Percentiles rank a stretch among this genome's conserved stretches.
These are phyloP conservation scores for Umbelopsis isabellina DNA, from an alignment of 192 early-diverging fungal genomes.

Conservation along the genomic window DNA sequence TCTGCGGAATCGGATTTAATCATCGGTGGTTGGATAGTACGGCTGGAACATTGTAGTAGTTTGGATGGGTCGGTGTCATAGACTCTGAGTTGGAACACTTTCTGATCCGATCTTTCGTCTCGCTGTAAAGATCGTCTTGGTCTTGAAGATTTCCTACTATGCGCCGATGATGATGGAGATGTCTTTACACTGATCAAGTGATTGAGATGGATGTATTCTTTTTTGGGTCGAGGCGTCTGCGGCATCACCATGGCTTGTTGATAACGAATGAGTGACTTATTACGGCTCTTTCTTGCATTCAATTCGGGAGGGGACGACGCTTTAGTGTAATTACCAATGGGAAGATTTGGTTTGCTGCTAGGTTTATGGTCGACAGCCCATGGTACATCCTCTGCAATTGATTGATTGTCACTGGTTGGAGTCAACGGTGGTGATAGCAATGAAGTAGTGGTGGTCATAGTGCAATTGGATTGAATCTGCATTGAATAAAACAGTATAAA, in stretches of 20 bases:
- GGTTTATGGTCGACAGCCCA: not conserved
- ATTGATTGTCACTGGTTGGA: conserved; percentile 18
- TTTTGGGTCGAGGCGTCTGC: not conserved
- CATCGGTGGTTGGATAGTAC: conserved; percentile 14
- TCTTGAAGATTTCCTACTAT: conserved; percentile 4
- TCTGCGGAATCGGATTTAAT: not conserved
- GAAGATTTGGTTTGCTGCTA: not conserved
- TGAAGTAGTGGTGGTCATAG: not conserved
- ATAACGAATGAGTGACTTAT: conserved; percentile 15
- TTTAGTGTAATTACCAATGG: conserved; percentile 1
- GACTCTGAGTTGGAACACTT: conserved; percentile 20
- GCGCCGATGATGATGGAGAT: not conserved
- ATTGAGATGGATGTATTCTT: conserved; percentile 11
- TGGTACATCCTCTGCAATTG: conserved; percentile 8
- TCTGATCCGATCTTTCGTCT: conserved; percentile 14
- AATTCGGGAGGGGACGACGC: conserved; percentile 9
- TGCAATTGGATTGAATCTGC: not conserved
- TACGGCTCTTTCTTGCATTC: not conserved
- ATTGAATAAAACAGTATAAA: not conserved
- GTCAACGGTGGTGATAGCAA: conserved; percentile 11
- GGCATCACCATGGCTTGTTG: conserved; percentile 7
- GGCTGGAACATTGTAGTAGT: conserved; percentile 13
- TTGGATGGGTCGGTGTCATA: conserved; percentile 16
- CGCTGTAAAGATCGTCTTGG: conserved; percentile 1
- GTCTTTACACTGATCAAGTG: not conserved